Conservation (phyloP, 129 eudicot genomes). For the carrot (Daucus carota) region DH1_v3.0 NC_030381.2:45746501-45747000, state of each 20-base stretch:
- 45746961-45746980: slow-evolving; percentile 89
- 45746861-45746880: slow-evolving; percentile 97
- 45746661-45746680: slow-evolving; percentile 73
- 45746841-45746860: slow-evolving; percentile 72
- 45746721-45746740: slow-evolving; percentile 20
- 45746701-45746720: slow-evolving; percentile 81
- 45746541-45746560: slow-evolving; percentile 66
- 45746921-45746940: slow-evolving; percentile 72
- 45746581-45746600: slow-evolving; percentile 71
- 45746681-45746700: slow-evolving; percentile 73
- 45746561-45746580: slow-evolving; percentile 62
- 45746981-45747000: slow-evolving; percentile 72
- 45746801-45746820: slow-evolving; percentile 43
- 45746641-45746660: slow-evolving; percentile 74
- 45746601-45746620: slow-evolving; percentile 87
- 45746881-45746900: slow-evolving; percentile 55
- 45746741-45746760: not conserved
- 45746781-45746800: no score
- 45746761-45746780: no score
- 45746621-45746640: slow-evolving; percentile 53
- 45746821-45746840: slow-evolving; percentile 83
- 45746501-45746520: slow-evolving; percentile 75
- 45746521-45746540: slow-evolving; percentile 58
- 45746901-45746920: slow-evolving; percentile 58
- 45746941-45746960: slow-evolving; percentile 50